Evolutionary conservation across 495 filamentous ascomycete species (phyloP), one percentile per base, ranked within the genome.

Genomic region (Darksidea phi): DNA sequence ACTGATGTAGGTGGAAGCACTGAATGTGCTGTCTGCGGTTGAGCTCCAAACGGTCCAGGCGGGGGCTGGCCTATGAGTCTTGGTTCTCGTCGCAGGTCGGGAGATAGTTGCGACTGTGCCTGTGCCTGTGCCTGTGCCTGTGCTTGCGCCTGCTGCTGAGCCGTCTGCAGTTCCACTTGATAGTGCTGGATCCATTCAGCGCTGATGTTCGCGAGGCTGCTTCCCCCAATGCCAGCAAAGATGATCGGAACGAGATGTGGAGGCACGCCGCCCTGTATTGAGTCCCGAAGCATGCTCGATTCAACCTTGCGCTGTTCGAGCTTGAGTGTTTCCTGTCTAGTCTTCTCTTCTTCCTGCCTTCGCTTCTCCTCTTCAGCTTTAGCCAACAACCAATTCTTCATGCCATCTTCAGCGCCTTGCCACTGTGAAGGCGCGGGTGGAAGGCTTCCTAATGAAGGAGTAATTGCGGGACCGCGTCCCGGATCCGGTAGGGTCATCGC

Each of bases 331-430:
- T 97, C 91, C 72, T 93, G 89, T 68, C 78, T 88, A 67, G 87
- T 95, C 77, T 82, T 89, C 73, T 96, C 90, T 75, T 96, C 90
- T 72, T 97, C 91, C 72, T 93, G 88, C 70, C 78, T 88, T 67
- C 87, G 83, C 61, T 82, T 83, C 59, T 94, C 90, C 64, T 96
- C 93, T 74, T 97, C 93, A 1, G 84, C 79, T 75, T 89, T 95
- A 13, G 91, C 88, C 48, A 81, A 71, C 2, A 96, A 78, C 90
- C 89, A 97, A 60, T 80, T 84, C 57, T 85, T 84, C 87, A 91
- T 88, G 20, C 87, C 82, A 34, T 93, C 87, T 63, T 96, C 91
- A 34, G 85, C 81, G 57, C 80, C 82, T 67, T 88, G 84, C 81
- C 87, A 90, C 76, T 83, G 82, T 43, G 80, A 73, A 10, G 91